phyloP scores from a whole-genome alignment of 1,284 basidiomycete genomes.

The Trichosporon coremiiforme region DNA sequence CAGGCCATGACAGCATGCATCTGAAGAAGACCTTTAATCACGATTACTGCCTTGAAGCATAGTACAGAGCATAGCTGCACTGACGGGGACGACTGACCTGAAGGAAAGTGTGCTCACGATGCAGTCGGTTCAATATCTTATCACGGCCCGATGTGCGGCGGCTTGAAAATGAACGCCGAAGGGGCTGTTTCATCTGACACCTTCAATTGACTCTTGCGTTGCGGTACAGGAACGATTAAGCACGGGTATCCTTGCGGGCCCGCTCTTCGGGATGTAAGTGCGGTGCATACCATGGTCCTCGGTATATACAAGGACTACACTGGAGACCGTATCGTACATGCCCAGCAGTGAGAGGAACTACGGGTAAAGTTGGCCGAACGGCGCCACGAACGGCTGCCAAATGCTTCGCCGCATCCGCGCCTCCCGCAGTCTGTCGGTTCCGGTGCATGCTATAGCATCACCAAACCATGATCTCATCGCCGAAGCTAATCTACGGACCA shows the following conservation, averaged over 20 bases:
- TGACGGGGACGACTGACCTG: neutral
- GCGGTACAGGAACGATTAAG: neutral
- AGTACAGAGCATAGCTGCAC: neutral
- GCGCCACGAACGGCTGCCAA: too few species aligned
- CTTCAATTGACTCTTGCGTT: neutral
- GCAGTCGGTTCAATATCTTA: neutral
- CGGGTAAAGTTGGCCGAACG: too few species aligned
- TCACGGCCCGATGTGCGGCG: neutral
- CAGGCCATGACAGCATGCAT: neutral
- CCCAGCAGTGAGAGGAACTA: too few species aligned
- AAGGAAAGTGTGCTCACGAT: neutral
- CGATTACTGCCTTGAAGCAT: neutral
- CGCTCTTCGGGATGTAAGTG: neutral
- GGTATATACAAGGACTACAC: too few species aligned
- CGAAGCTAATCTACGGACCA: neutral
- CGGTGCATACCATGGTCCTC: neutral
- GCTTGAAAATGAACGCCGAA: neutral
- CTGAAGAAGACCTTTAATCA: neutral
- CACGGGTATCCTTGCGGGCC: neutral
- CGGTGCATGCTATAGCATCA: neutral
- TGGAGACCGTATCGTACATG: too few species aligned
- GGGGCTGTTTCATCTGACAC: neutral
- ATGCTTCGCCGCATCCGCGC: too few species aligned
- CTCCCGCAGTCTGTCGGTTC: neutral
- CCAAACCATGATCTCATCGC: neutral